Base-by-base conservation (phyloP, 2,329 filamentous ascomycete genomes). In the Cladosporium sp. region DNA sequence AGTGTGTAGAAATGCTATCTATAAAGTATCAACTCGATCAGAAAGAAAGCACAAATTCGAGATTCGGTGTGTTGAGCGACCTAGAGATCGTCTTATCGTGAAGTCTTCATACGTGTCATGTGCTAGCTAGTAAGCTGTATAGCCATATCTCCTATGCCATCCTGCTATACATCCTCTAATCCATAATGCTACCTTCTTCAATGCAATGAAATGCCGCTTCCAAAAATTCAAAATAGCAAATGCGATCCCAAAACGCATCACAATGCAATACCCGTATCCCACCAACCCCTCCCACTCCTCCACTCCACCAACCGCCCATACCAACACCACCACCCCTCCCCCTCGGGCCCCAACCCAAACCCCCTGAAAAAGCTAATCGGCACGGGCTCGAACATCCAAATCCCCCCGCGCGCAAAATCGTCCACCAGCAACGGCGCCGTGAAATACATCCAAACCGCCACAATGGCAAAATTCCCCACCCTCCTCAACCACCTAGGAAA, bases 351-450 rank as follows among this genome's bases (percentile, higher is more conserved):
- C 29, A 85, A 72, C 0, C 86, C 85, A 13, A 91, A 30, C 2
- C 77, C 80, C 20, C 89, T 75, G n/a, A 90, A 63, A 1, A 78
- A 63, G 47, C 88, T 95, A 7, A 92, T 57, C 0, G 90, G 89
- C n/a, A 95, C 70, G 0, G 89, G 89, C 67, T 96, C 89, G 54
- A 83, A 82, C 12, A 95, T 68, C 87, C 88, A 96, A 0, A 95
- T 62, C 0, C 88, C 89, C 1, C 82, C 79, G 9, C 78, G 75
- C 0, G 84, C 79, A 64, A 95, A 83, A 61, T 96, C 91, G 63
- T 95, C 82, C 9, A 83, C 73, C n/a, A 96, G 75, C 30, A 83
- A 66, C 36, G 74, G 74, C 1, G 79, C 79, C 0, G 88, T 92
- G 13, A 73, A 65, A 49, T 83, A 80, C 53, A 95, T 70, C 88